These are phyloP conservation scores for Ustilago cynodontis DNA, from an alignment of 1,284 basidiomycete genomes.

Conservation along the genomic window DNA sequence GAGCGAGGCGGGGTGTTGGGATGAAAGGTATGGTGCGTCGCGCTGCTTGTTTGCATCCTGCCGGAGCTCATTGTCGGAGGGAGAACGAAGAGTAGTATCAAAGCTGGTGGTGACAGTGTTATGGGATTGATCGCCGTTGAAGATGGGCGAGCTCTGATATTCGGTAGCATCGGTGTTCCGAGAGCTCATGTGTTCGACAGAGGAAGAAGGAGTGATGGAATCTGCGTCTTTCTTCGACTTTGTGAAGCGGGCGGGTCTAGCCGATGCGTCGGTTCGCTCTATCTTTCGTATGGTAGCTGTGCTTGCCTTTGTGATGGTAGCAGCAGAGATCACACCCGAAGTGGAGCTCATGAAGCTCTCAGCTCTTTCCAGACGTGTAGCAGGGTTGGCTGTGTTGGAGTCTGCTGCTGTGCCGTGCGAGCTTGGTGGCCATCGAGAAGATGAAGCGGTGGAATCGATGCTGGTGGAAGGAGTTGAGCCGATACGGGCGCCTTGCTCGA, in stretches of 20 bases:
- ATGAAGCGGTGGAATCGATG: constrained; percentile 24
- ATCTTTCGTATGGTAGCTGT: constrained; percentile 44
- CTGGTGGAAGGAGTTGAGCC: constrained; percentile 24
- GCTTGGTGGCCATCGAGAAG: constrained; percentile 15
- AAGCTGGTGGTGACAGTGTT: constrained; percentile 31
- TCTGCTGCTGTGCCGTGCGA: constrained; percentile 5
- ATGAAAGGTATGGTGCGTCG: neutral
- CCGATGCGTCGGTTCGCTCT: constrained; percentile 19
- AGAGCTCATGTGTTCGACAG: constrained; percentile 21
- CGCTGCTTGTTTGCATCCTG: constrained; percentile 3
- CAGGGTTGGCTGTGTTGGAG: neutral
- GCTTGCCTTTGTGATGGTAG: constrained; percentile 46
- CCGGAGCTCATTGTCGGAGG: constrained; percentile 2
- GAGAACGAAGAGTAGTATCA: constrained; percentile 17
- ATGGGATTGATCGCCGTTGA: constrained; percentile 13
- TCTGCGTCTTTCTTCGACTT: constrained; percentile 22
- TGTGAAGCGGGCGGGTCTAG: constrained; percentile 34
- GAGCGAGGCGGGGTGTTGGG: neutral
- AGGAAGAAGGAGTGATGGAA: constrained; percentile 31
- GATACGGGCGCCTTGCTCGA: constrained; percentile 37
- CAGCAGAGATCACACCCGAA: constrained; percentile 24
- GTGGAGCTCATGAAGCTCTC: constrained; percentile 48
- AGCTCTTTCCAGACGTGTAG: constrained; percentile 21
- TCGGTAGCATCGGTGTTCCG: constrained; percentile 21
- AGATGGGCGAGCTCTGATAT: constrained; percentile 19